Base-by-base conservation (phyloP, 176 grass and related monocot genomes). In the Triticum monococcum region DNA sequence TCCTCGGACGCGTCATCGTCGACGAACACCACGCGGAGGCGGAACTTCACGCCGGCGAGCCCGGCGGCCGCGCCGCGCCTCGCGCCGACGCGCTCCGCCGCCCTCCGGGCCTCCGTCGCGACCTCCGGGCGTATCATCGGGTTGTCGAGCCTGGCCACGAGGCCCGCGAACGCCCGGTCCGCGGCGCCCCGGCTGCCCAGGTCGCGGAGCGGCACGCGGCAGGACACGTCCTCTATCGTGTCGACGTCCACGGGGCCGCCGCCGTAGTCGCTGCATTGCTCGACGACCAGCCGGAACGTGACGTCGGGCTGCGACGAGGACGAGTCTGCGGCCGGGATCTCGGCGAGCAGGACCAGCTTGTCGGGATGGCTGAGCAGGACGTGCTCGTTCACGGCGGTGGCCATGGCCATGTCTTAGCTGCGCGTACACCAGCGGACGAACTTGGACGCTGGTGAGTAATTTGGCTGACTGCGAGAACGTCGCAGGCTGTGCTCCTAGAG, bases 281-380 rank as follows among this genome's bases (percentile, higher is more conserved):
- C 63, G 72, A 83, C 63, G 64, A 78, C 9, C 63, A 83, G 72
- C 70, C 64, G 46, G 25, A 88, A 60, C 2, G 79, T 87, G 43
- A 62, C 78, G 10, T 36, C 3, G 4, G 62, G 14, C 50, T 18
- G 35, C 1, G 48, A 12, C 3, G 46, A 11, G 45, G 45, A 10
- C 2, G 46, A 8, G 12, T 20, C 7, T 1, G 2, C 4, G 8
- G 50, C 20, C 79, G 32, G 79, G 16, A 67, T 75, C 26, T 77
- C 46, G 59, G 61, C 13, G 48, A 88, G 35, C 18, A 40, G 12
- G 8, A 46, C 26, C 8, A 25, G 32, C 50, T 88, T 83, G 50
- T 54, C 50, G 50, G 50, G 50, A 0, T 54, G 16, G 50, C 50
- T 7, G 50, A 54, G 50, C 50, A 45, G 32, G 33, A 86, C 46